Evolutionary conservation across 305 asterid genomes (phyloP).

Genomic region (Caryopteris hybrid): DNA sequence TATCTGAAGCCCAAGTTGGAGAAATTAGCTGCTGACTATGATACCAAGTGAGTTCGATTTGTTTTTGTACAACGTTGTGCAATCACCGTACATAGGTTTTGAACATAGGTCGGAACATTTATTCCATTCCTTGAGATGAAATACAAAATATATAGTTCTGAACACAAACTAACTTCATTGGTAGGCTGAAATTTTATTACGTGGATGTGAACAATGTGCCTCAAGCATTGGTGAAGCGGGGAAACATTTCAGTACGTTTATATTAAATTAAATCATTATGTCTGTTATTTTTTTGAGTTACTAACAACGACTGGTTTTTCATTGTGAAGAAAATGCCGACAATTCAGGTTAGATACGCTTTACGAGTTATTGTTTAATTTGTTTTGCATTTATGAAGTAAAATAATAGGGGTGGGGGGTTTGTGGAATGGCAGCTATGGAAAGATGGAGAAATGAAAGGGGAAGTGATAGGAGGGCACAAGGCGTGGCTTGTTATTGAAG

Average conservation of each 20-base stretch:
- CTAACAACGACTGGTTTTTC: conserved; percentile 15
- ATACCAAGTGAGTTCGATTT: conserved; percentile 64
- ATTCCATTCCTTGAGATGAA: no score
- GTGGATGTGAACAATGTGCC: conserved; percentile 91
- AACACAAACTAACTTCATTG: neutral
- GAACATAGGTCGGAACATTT: no score
- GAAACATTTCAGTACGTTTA: conserved; percentile 70
- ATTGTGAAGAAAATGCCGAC: conserved; percentile 88
- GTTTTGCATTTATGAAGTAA: no score
- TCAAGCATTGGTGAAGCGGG: conserved; percentile 76
- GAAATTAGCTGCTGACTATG: conserved; percentile 80
- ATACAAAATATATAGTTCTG: neutral
- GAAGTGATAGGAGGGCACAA: conserved; percentile 96
- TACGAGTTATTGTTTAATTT: no score
- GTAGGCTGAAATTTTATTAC: conserved; percentile 59
- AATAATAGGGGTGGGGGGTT: no score
- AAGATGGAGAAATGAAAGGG: conserved; percentile 89
- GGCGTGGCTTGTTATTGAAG: conserved; percentile 97
- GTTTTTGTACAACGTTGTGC: no score
- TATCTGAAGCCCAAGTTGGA: conserved; percentile 82
- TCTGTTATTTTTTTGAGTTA: neutral
- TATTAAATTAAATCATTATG: neutral
- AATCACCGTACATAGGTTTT: no score
- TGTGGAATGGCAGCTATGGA: conserved; percentile 54
- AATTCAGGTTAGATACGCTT: conserved; percentile 81